Percentiles rank a stretch among this genome's conserved stretches.
phyloP scores from a whole-genome alignment of 805 yeast species.

The Dipodascopsis uninucleata region DNA sequence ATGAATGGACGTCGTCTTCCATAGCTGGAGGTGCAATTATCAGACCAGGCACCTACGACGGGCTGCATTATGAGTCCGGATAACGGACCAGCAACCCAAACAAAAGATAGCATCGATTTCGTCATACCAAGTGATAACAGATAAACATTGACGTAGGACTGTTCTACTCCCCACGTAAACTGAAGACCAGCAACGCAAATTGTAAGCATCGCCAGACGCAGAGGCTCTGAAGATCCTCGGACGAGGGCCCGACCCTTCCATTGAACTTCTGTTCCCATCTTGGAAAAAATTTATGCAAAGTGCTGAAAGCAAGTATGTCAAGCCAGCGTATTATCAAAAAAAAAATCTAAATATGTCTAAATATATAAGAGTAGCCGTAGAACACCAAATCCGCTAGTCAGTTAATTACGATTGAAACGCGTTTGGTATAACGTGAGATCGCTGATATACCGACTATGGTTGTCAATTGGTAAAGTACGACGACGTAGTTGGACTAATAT shows the following conservation, averaged over 20 bases:
- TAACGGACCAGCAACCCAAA: conserved; percentile 67
- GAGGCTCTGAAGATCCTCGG: conserved; percentile 25
- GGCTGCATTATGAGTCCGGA: conserved; percentile 68
- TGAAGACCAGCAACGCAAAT: conserved; percentile 57
- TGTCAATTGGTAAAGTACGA: too few species aligned
- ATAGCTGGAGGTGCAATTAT: conserved; percentile 43
- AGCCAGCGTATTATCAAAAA: background rate
- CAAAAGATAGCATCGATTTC: conserved; percentile 51
- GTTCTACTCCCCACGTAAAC: conserved; percentile 49
- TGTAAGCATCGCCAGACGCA: conserved; percentile 47
- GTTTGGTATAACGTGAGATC: too few species aligned
- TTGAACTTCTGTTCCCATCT: conserved; percentile 3
- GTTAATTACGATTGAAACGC: too few species aligned
- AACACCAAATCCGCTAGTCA: too few species aligned
- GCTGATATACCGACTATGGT: too few species aligned
- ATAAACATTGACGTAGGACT: conserved; percentile 38
- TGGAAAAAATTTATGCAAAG: background rate
- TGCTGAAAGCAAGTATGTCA: background rate
- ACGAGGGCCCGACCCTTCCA: conserved; percentile 27
- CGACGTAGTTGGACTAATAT: too few species aligned
- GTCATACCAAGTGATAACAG: conserved; percentile 56
- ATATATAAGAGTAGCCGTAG: too few species aligned
- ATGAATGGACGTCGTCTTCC: conserved; percentile 62
- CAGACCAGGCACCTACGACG: conserved; percentile 56
- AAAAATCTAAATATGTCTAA: too few species aligned